A percentile compares a stretch with the other conserved stretches of the same genome.
Conservation (phyloP, 768 basidiomycete species). For the Termitomyces sp. region DNA sequence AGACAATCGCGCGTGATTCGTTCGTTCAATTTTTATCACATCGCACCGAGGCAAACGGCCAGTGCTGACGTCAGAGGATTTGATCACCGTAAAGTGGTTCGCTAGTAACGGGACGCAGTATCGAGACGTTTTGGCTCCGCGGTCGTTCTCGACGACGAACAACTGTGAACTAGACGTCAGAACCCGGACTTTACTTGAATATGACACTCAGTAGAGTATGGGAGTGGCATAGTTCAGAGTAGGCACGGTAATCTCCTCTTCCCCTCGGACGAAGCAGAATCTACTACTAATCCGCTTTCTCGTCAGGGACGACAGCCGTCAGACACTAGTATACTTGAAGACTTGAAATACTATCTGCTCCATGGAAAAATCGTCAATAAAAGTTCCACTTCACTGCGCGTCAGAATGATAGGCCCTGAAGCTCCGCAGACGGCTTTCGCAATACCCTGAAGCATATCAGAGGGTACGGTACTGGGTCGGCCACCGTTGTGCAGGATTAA, state of each 20-base stretch:
- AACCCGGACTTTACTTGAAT: constrained; percentile 7
- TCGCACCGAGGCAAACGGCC: constrained; percentile 3
- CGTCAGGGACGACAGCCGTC: neutral
- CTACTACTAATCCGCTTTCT: neutral
- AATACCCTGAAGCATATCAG: neutral
- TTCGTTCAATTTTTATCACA: neutral
- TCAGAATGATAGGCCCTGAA: neutral
- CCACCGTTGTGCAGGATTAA: neutral
- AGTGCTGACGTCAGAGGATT: constrained; percentile 7
- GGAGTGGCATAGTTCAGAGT: constrained; percentile 6
- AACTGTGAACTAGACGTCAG: neutral
- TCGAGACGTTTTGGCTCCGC: constrained; percentile 5
- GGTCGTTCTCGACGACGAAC: constrained; percentile 2
- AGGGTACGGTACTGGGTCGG: neutral
- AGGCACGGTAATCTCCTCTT: neutral
- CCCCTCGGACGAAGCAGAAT: constrained; percentile 13
- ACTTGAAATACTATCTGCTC: neutral
- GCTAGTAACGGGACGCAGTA: neutral
- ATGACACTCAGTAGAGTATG: constrained; percentile 4
- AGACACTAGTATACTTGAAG: neutral
- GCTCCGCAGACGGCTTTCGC: neutral
- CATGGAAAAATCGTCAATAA: neutral
- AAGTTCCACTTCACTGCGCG: neutral
- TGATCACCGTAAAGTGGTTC: neutral
- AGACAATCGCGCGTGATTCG: constrained; percentile 7